Percentiles rank a stretch among this genome's conserved stretches.
phyloP scores from a whole-genome alignment of 805 yeast genomes.

The Grigorovia jiainica region DNA sequence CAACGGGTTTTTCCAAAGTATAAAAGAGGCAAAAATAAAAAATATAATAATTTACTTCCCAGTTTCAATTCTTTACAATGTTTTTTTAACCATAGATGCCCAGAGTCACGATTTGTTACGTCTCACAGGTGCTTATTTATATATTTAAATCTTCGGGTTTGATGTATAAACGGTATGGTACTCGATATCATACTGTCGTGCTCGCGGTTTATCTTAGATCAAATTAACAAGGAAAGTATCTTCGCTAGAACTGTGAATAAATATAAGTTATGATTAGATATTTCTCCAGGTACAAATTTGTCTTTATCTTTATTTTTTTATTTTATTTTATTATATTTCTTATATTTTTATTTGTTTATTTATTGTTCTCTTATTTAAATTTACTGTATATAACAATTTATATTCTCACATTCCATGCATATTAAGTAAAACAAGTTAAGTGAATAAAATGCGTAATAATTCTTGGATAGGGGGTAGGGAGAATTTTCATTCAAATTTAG shows the following conservation, averaged over 20 bases:
- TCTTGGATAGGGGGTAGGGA: too few relatives aligned
- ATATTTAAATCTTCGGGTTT: too few relatives aligned
- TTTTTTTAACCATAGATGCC: slow-evolving; percentile 59
- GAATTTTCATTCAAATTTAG: too few relatives aligned
- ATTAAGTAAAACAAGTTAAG: too few relatives aligned
- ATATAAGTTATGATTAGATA: slow-evolving; percentile 21
- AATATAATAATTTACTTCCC: background rate
- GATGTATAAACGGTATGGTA: slow-evolving; percentile 10
- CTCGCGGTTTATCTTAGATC: slow-evolving; percentile 89
- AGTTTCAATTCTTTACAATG: slow-evolving; percentile 28
- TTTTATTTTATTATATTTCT: too few relatives aligned
- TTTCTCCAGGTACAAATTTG: slow-evolving; percentile 11
- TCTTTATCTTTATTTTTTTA: too few relatives aligned
- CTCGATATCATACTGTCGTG: slow-evolving; percentile 45
- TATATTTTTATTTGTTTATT: too few relatives aligned
- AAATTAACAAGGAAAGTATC: slow-evolving; percentile 25
- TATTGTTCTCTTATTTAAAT: too few relatives aligned
- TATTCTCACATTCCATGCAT: too few relatives aligned
- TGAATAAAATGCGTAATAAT: too few relatives aligned
- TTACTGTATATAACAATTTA: too few relatives aligned
- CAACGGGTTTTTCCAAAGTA: background rate
- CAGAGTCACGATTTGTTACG: slow-evolving; percentile 42
- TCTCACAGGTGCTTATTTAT: slow-evolving; percentile 1
- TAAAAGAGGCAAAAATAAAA: background rate
- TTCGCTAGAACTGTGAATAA: slow-evolving; percentile 20